Conservation (phyloP, 2,329 filamentous ascomycete species). For the Rachicladosporium sp. region DNA sequence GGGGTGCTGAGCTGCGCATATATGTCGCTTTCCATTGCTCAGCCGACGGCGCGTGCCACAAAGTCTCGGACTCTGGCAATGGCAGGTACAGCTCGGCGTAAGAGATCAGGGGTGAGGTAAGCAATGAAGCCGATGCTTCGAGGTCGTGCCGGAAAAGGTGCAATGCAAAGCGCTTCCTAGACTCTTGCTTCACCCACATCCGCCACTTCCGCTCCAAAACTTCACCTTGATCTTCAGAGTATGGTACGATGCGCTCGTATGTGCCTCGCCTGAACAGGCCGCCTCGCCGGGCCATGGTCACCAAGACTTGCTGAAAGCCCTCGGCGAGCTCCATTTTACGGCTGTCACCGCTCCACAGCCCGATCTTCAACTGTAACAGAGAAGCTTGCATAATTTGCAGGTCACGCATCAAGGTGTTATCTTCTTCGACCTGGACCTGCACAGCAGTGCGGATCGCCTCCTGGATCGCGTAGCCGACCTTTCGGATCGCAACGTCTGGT, state of each 20-base stretch:
- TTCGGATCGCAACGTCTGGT: constrained; percentile 45
- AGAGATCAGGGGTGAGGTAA: constrained; percentile 53
- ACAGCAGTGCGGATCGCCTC: constrained; percentile 33
- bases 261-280: constrained; percentile 44
- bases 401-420: constrained; percentile 39
- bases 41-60: constrained; percentile 56
- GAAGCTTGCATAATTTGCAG: constrained; percentile 41
- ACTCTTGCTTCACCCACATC: constrained; percentile 51
- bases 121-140: constrained; percentile 54
- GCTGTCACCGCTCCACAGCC: constrained; percentile 47
- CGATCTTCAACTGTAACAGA: constrained; percentile 39
- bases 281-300: constrained; percentile 44
- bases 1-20: constrained; percentile 28
- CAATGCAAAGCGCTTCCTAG: constrained; percentile 56
- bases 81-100: constrained; percentile 58
- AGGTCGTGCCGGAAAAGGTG: constrained; percentile 54
- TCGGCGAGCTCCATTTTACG: constrained; percentile 49
- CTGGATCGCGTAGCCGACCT: constrained; percentile 44
- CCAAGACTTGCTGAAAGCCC: constrained; percentile 42
- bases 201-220: constrained; percentile 53
- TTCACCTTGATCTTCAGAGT: constrained; percentile 43
- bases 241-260: constrained; percentile 34
- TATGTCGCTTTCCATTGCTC: constrained; percentile 53
- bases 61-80: constrained; percentile 46
- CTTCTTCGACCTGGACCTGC: constrained; percentile 33